Base-by-base conservation (phyloP, 805 yeast genomes). In the Kazachstania martiniae region DNA sequence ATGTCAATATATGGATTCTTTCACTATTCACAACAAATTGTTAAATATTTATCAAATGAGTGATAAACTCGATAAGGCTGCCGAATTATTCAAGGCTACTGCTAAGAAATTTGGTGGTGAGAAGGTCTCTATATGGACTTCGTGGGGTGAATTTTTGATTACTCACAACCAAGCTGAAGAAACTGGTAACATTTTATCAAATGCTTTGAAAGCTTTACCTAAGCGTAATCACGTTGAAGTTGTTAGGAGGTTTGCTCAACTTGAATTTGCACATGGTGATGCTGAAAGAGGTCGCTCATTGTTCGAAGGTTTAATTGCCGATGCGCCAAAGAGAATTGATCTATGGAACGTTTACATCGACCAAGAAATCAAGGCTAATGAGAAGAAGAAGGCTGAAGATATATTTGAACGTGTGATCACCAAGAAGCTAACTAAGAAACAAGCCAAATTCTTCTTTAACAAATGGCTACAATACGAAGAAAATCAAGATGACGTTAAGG, bases 311-410 rank as follows among this genome's bases (percentile, higher is more conserved):
- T 70, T 89, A 42, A 58, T 89, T 33, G 72, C 89, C 16, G 91
- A 87, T 52, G 89, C 82, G 29, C 91, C 95, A 33, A 85, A 85
- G 67, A 74, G 94, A 61, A 72, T 84, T 40, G 98, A 89, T 58
- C 59, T 89, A 40, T 89, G 97, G 97, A 87, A 82, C 50, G 94
- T 89, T 25, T 89, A 86, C 59, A 71, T 89, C 42, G 98, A 89
- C 57, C 94, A 84, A 57, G 97, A 89, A 58, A 77, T 84, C 48
- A 86, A 84, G 59, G 52, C 59, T 18, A 72, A 68, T 33, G 79
- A 75, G 32, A 77, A 76, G 58, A 62, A 63, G 43, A 77, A 74
- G 56, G 80, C 76, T 23, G 89, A 78, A 50, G 80, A 72, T 13
- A 63, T 89, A 39, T 87, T 86, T 46, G 95, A 87, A 56, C 73